phyloP scores from a whole-genome alignment of 148 eudicot genomes.

The Spergularia bocconei region DNA sequence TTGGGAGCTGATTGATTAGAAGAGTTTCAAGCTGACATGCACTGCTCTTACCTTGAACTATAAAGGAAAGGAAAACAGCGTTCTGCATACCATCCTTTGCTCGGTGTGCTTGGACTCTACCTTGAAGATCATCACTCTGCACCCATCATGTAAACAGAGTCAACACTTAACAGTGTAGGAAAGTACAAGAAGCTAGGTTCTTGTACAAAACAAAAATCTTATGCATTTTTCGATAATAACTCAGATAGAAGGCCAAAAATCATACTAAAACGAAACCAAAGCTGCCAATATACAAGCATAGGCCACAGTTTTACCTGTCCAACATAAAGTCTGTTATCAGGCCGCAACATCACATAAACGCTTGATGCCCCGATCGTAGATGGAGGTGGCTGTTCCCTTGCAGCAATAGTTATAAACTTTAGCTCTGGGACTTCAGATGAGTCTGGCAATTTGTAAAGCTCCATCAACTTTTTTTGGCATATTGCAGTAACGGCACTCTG shows the following conservation, averaged over 20 bases:
- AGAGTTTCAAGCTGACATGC: constrained; percentile 94
- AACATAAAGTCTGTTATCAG: constrained; percentile 69
- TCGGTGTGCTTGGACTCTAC: constrained; percentile 80
- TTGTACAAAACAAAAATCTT: not conserved
- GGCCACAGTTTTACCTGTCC: constrained; percentile 64
- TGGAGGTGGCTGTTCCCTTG: constrained; percentile 90
- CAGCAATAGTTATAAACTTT: constrained; percentile 52
- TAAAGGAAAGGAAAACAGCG: constrained; percentile 63
- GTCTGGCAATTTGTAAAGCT: constrained; percentile 37
- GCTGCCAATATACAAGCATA: not conserved
- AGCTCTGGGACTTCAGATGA: constrained; percentile 30
- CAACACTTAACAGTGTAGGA: not conserved
- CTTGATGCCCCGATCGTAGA: constrained; percentile 85
- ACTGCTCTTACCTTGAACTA: constrained; percentile 80
- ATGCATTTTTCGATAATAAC: too few relatives aligned
- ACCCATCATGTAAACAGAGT: constrained; percentile 1
- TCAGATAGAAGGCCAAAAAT: too few relatives aligned
- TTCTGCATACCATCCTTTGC: constrained; percentile 65
- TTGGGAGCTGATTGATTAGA: constrained; percentile 81
- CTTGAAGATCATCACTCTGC: constrained; percentile 95
- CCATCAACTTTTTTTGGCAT: constrained; percentile 53
- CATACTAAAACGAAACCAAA: too few relatives aligned
- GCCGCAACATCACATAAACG: constrained; percentile 82
- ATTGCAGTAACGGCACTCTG: constrained; percentile 48
- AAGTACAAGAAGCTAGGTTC: not conserved